A percentile compares a stretch with the other conserved stretches of the same genome.
Evolutionary conservation across 495 filamentous ascomycete species (phyloP).

Genomic region (Tricharina praecox): DNA sequence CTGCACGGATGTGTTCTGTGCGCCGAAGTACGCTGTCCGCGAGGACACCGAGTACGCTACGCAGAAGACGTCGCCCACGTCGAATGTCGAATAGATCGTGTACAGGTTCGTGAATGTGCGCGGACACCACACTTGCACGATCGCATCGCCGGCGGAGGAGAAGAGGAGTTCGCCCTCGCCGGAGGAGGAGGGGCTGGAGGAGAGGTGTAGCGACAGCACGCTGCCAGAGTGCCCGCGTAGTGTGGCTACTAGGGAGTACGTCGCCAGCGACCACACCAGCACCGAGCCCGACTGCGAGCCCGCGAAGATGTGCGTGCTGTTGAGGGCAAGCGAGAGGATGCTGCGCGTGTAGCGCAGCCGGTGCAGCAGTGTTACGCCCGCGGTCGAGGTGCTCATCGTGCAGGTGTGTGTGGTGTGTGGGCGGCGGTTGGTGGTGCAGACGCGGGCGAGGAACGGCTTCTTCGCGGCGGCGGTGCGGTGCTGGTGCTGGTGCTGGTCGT

Average conservation of each 20-base stretch:
- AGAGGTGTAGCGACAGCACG: slow-evolving; percentile 69
- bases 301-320: slow-evolving; percentile 51
- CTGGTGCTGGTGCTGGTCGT: background rate
- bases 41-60: slow-evolving; percentile 63
- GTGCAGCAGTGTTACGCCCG: slow-evolving; percentile 37
- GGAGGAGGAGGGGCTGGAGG: too few species aligned
- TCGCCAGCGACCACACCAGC: slow-evolving; percentile 70
- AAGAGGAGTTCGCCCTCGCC: slow-evolving; percentile 65
- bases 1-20: slow-evolving; percentile 89
- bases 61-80: slow-evolving; percentile 91
- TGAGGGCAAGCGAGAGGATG: slow-evolving; percentile 54
- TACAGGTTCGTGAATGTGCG: slow-evolving; percentile 51
- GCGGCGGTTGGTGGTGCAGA: slow-evolving; percentile 6
- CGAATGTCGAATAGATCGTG: slow-evolving; percentile 82
- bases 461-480: background rate
- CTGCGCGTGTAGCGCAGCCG: slow-evolving; percentile 54
- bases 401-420: background rate
- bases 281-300: slow-evolving; percentile 88
- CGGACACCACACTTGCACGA: slow-evolving; percentile 59
- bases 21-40: slow-evolving; percentile 76
- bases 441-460: slow-evolving; percentile 3
- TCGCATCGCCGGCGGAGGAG: slow-evolving; percentile 83
- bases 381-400: background rate
- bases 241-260: slow-evolving; percentile 56
- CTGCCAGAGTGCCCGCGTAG: slow-evolving; percentile 79